Conservation (phyloP, 2,329 filamentous ascomycete genomes). For the Coniochaeta pulveracea region DNA sequence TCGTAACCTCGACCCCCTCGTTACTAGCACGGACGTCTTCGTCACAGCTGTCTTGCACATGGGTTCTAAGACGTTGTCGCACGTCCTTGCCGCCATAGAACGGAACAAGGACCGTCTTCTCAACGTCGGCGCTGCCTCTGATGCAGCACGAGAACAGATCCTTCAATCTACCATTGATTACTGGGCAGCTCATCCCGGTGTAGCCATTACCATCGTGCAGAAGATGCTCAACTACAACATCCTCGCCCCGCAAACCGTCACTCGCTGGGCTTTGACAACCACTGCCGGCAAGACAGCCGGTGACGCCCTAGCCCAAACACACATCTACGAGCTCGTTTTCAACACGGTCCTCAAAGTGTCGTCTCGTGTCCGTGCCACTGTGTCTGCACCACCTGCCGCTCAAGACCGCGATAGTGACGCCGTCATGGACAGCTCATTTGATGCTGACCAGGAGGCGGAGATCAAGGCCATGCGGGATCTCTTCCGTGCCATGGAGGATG, state of each 20-base stretch:
- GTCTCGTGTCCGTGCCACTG: constrained; percentile 71
- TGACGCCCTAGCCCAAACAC: constrained; percentile 56
- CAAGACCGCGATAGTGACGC: constrained; percentile 33
- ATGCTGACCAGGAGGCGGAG: constrained; percentile 33
- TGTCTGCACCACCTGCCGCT: constrained; percentile 24
- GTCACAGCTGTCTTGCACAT: constrained; percentile 89
- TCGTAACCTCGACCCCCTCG: constrained; percentile 62
- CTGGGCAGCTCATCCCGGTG: constrained; percentile 86
- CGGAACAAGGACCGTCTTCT: constrained; percentile 83
- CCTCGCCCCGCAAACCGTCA: constrained; percentile 70
- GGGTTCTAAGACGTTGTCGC: constrained; percentile 89
- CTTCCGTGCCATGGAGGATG: constrained; percentile 72
- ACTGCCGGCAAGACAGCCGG: constrained; percentile 42
- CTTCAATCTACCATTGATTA: constrained; percentile 84
- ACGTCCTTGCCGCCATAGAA: constrained; percentile 92
- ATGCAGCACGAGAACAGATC: constrained; percentile 74
- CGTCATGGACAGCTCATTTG: not conserved
- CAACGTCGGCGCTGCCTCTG: constrained; percentile 63
- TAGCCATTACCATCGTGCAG: constrained; percentile 86
- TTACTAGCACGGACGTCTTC: constrained; percentile 86
- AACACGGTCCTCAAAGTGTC: constrained; percentile 88
- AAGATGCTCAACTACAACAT: constrained; percentile 97
- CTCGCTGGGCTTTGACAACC: constrained; percentile 73
- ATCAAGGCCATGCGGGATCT: constrained; percentile 64
- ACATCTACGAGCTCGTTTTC: constrained; percentile 82